Evolutionary conservation across 176 grass and related monocot genomes (phyloP).

Genomic region (Pontederia paniculata): DNA sequence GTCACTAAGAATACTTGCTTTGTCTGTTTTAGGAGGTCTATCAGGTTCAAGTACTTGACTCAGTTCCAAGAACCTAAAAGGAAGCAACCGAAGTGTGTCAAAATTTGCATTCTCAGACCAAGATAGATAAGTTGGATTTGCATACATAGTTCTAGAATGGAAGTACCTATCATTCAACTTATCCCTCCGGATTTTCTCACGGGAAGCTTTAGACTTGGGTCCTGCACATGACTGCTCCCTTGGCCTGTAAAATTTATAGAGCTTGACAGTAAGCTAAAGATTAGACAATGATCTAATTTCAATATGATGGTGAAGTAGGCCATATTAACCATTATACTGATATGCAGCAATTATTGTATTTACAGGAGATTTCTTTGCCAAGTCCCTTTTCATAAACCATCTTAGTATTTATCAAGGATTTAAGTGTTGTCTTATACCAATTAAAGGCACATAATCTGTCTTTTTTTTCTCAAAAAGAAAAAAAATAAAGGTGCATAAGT

Average conservation of each 20-base stretch:
- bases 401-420: too few relatives aligned
- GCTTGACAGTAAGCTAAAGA: too few relatives aligned
- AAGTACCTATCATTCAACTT: constrained; percentile 38
- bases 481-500: too few relatives aligned
- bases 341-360: too few relatives aligned
- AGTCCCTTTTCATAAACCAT: too few relatives aligned
- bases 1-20: constrained; percentile 32
- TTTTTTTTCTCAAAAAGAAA: too few relatives aligned
- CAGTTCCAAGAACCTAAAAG: constrained; percentile 33
- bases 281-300: too few relatives aligned
- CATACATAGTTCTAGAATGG: background rate
- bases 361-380: too few relatives aligned
- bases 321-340: too few relatives aligned
- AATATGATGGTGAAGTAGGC: too few relatives aligned
- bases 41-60: constrained; percentile 31
- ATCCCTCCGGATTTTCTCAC: constrained; percentile 19
- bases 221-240: constrained; percentile 5
- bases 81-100: background rate
- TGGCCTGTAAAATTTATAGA: background rate
- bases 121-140: background rate
- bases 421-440: too few relatives aligned
- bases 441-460: too few relatives aligned
- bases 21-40: constrained; percentile 37
- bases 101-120: background rate
- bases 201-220: constrained; percentile 11